Conservation (phyloP, 805 yeast species). For the Trichomonascus vanleenenianus region DNA sequence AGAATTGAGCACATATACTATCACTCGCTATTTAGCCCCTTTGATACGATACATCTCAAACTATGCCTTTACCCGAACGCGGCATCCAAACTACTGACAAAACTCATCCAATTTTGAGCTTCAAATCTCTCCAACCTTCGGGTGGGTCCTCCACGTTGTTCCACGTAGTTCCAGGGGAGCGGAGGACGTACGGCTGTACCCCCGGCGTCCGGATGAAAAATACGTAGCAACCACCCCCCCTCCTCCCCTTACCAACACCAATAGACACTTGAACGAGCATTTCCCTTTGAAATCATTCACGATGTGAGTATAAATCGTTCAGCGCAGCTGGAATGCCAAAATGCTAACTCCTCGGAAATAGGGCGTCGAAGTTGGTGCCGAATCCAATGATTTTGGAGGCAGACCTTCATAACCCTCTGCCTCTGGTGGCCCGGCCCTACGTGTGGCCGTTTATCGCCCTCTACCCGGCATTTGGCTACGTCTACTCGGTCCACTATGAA, state of each 20-base stretch:
- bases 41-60: no score
- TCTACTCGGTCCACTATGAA: slow-evolving; percentile 67
- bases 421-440: slow-evolving; percentile 58
- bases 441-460: slow-evolving; percentile 63
- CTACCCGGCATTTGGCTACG: slow-evolving; percentile 64
- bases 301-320: neutral
- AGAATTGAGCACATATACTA: no score
- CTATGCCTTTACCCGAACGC: no score
- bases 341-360: neutral
- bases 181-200: neutral
- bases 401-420: slow-evolving; percentile 63
- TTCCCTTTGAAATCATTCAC: neutral
- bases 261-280: no score
- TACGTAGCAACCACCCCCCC: no score
- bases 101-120: no score
- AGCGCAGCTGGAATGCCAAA: no score
- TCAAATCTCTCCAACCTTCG: neutral
- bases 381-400: slow-evolving; percentile 68
- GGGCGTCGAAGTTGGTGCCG: slow-evolving; percentile 39
- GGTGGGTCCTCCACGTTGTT: neutral
- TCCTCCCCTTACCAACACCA: no score
- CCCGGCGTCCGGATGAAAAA: neutral
- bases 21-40: no score
- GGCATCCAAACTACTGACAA: no score
- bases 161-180: neutral